A percentile compares a stretch with the other conserved stretches of the same genome.
phyloP scores from a whole-genome alignment of 768 basidiomycete species.

The Fomitopsis pulvina region DNA sequence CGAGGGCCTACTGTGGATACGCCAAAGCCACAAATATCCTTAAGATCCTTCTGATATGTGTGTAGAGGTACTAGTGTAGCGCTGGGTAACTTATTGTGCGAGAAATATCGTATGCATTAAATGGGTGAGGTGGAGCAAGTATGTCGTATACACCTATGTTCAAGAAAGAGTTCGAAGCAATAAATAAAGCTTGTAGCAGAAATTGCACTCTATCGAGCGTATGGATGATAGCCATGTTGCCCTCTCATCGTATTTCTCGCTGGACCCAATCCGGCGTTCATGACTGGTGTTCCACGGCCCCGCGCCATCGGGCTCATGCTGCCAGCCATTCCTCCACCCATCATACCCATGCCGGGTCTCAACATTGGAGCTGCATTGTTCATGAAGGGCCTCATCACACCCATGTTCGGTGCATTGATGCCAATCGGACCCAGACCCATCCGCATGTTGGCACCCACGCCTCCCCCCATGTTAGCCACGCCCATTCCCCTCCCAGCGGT shows the following conservation, averaged over 20 bases:
- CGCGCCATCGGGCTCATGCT: constrained; percentile 25
- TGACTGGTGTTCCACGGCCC: constrained; percentile 43
- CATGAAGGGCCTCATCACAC: constrained; percentile 18
- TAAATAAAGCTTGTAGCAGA: too few relatives aligned
- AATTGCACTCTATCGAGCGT: constrained; percentile 53
- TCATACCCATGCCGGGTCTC: constrained; percentile 16
- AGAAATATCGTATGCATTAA: too few relatives aligned
- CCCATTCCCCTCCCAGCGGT: constrained; percentile 15
- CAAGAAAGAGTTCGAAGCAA: too few relatives aligned
- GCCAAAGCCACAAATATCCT: constrained; percentile 71
- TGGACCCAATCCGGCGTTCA: constrained; percentile 53
- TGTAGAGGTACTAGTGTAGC: neutral
- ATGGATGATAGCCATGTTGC: constrained; percentile 73
- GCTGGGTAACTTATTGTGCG: neutral
- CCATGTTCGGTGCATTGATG: constrained; percentile 20
- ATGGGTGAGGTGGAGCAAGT: neutral
- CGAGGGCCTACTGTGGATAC: constrained; percentile 29
- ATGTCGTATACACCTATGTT: neutral
- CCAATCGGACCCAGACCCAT: constrained; percentile 20
- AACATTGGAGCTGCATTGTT: constrained; percentile 15
- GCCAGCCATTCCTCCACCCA: constrained; percentile 21
- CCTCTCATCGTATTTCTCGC: constrained; percentile 59
- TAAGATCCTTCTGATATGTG: constrained; percentile 53
- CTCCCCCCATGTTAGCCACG: constrained; percentile 8
- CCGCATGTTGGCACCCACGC: constrained; percentile 19